A percentile compares a stretch with the other conserved stretches of the same genome.
Evolutionary conservation across 208 protist species (phyloP).

Genomic region (Acanthamoeba lenticulata): DNA sequence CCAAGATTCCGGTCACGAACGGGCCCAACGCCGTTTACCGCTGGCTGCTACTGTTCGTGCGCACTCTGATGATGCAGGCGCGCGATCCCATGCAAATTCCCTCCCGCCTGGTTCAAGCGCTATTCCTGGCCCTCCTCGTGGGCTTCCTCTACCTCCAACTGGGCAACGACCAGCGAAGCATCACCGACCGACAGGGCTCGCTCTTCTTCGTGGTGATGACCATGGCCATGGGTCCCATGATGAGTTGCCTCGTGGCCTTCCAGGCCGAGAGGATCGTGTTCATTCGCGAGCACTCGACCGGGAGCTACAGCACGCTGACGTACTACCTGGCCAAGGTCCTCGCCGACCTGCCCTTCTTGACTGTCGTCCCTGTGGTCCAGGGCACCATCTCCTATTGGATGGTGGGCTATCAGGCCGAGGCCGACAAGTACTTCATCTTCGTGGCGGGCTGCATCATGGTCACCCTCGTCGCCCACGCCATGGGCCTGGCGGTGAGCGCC

Average conservation of each 20-base stretch:
- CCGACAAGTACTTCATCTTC: constrained; percentile 65
- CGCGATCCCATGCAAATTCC: background rate
- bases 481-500: constrained; percentile 13
- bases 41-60: background rate
- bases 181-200: background rate
- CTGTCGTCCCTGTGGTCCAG: background rate
- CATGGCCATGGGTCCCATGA: background rate
- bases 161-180: background rate
- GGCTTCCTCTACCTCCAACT: constrained; percentile 34
- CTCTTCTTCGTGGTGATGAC: constrained; percentile 50
- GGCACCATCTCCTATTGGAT: constrained; percentile 30
- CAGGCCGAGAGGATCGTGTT: constrained; percentile 18
- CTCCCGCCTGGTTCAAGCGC: background rate
- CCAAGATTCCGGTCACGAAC: background rate
- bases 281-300: constrained; percentile 37
- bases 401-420: constrained; percentile 41
- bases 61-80: background rate
- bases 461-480: background rate
- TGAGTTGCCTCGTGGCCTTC: background rate
- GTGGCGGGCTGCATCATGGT: background rate
- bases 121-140: constrained; percentile 16
- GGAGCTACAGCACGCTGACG: constrained; percentile 8
- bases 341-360: constrained; percentile 10
- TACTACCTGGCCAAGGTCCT: constrained; percentile 46
- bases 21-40: constrained; percentile 12